Conservation (phyloP, 306 rosid genomes). For the Fagus sylvatica region DNA sequence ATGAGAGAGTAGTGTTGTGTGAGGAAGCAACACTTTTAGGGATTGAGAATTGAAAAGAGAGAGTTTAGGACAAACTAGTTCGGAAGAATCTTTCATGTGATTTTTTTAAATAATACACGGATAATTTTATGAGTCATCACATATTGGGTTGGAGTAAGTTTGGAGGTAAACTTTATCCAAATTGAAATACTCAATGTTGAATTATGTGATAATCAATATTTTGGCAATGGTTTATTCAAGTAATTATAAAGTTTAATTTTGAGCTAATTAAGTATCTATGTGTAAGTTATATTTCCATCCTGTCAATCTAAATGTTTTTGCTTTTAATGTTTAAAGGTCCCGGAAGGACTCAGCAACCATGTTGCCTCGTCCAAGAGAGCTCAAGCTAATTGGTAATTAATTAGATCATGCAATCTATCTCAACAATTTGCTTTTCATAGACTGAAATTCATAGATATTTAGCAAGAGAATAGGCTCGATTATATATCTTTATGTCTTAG, state of each 20-base stretch:
- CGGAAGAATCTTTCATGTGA: too few relatives aligned
- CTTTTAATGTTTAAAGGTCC: slow-evolving; percentile 53
- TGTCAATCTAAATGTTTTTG: neutral
- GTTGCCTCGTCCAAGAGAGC: slow-evolving; percentile 88
- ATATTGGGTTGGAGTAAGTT: too few relatives aligned
- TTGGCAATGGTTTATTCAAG: neutral
- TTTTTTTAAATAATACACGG: too few relatives aligned
- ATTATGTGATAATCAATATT: neutral
- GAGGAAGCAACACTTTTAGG: too few relatives aligned
- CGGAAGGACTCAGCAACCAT: slow-evolving; percentile 68
- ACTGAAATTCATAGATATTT: neutral
- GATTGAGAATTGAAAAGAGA: too few relatives aligned
- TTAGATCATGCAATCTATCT: neutral
- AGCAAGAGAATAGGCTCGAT: neutral
- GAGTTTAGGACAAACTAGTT: too few relatives aligned
- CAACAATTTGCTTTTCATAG: neutral
- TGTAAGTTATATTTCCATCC: neutral
- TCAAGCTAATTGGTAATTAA: slow-evolving; percentile 80
- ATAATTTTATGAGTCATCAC: too few relatives aligned
- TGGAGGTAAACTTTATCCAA: too few relatives aligned
- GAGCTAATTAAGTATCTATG: neutral
- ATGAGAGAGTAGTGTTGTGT: too few relatives aligned
- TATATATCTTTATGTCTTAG: neutral
- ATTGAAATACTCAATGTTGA: neutral
- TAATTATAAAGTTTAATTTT: neutral